Base-by-base conservation (phyloP, 805 yeast genomes). In the Maudiozyma serrabonitensis region DNA sequence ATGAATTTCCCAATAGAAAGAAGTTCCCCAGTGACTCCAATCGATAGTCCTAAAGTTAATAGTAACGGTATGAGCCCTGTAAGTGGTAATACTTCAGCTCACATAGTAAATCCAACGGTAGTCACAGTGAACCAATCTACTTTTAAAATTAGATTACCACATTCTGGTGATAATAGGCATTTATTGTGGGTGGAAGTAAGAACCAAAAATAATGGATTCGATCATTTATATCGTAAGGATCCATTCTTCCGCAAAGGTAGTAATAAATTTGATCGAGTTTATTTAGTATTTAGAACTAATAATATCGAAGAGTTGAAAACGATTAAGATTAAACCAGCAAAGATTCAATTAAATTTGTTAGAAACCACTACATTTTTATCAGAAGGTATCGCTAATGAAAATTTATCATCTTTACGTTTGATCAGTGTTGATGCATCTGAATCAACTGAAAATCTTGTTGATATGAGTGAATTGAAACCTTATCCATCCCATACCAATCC, bases 311-410 rank as follows among this genome's bases (percentile, higher is more conserved):
- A 48, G 6, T 38, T 57, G 18, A 46, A 42, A 26, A 52, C 45
- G 23, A 23, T 48, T 28, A 43, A 40, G 11, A 46, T 62, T 8
- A 38, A 32, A 8, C 62, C 63, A 5, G 37, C 49, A 6, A 53
- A 53, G 19, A 38, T 62, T 4, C 64, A 61, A 48, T 46, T 64
- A 16, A 64, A 64, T 46, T 45, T 63, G 23, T 21, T 64, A 21
- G 68, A 64, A 46, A 53, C 53, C n/a, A 56, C 58, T 2, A 58
- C 62, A 0, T 64, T 60, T 47, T 44, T 63, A 40, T 60, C 68
- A 1, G 60, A 61, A 37, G 66, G 66, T 8, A 49, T 62, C 8
- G 59, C 63, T 1, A 64, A 63, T 51, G 61, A 60, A 40, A 64
- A 64, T 45, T 42, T 55, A 12, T 62, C 65, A 2, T 61, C 64